phyloP scores from a whole-genome alignment of 2,329 filamentous ascomycete species.

The Diaporthe helianthi region DNA sequence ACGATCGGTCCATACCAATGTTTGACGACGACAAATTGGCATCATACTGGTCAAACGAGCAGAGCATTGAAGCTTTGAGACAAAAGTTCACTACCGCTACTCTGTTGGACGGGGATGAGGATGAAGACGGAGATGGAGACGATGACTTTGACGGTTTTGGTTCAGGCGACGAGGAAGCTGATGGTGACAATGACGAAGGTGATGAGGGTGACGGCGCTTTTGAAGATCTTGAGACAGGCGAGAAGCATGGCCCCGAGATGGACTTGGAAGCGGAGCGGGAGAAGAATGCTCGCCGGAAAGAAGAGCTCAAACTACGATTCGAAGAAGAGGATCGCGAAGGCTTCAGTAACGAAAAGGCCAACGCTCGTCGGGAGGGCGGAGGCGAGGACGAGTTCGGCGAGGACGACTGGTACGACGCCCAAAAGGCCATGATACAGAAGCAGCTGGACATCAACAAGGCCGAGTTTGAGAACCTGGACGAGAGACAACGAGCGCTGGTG shows the following conservation, averaged over 20 bases:
- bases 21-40: slow-evolving; percentile 84
- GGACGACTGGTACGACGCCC: slow-evolving; percentile 97
- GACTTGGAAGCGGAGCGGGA: slow-evolving; percentile 86
- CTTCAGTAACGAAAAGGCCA: slow-evolving; percentile 87
- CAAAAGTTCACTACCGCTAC: slow-evolving; percentile 77
- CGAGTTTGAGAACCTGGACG: slow-evolving; percentile 88
- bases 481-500: slow-evolving; percentile 79
- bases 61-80: slow-evolving; percentile 77
- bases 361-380: slow-evolving; percentile 73
- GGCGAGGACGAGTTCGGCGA: slow-evolving; percentile 86
- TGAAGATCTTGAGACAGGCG: slow-evolving; percentile 79
- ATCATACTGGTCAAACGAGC: slow-evolving; percentile 82
- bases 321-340: slow-evolving; percentile 98
- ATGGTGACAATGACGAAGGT: slow-evolving; percentile 53
- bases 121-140: slow-evolving; percentile 49
- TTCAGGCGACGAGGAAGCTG: slow-evolving; percentile 50
- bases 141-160: slow-evolving; percentile 49
- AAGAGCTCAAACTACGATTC: slow-evolving; percentile 92
- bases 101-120: slow-evolving; percentile 62
- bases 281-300: slow-evolving; percentile 88
- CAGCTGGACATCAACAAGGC: slow-evolving; percentile 96
- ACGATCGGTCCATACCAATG: slow-evolving; percentile 80
- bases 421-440: slow-evolving; percentile 94
- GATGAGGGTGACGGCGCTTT: slow-evolving; percentile 60
- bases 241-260: slow-evolving; percentile 59